Conservation (phyloP, 2,329 filamentous ascomycete genomes). For the Mycosphaerella sp. region DNA sequence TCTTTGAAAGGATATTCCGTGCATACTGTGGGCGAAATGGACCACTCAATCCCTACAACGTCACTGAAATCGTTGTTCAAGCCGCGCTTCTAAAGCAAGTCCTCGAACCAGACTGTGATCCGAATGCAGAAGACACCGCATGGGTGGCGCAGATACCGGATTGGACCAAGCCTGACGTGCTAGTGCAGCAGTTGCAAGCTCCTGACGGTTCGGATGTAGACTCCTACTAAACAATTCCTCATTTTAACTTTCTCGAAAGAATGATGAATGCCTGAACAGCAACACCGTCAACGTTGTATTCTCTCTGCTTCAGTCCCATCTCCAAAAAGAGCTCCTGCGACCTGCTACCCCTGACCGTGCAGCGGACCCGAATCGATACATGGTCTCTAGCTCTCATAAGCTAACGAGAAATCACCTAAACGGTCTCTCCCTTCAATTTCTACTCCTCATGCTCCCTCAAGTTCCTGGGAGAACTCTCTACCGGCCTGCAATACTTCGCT, state of each 20-base stretch:
- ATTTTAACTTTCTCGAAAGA: neutral
- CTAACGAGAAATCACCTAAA: too few species aligned
- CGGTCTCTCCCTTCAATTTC: too few species aligned
- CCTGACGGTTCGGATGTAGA: neutral
- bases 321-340: too few species aligned
- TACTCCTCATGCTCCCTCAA: too few species aligned
- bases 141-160: constrained; percentile 4
- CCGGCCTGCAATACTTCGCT: too few species aligned
- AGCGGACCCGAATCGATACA: too few species aligned
- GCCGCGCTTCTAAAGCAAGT: constrained; percentile 24
- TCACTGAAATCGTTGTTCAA: constrained; percentile 31
- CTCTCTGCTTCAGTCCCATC: too few species aligned
- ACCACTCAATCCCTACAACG: constrained; percentile 26
- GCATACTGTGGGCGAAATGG: constrained; percentile 21
- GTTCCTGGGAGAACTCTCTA: too few species aligned
- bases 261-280: too few species aligned
- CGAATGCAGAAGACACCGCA: neutral
- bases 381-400: too few species aligned
- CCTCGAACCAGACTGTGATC: constrained; percentile 2
- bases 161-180: constrained; percentile 4
- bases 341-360: too few species aligned
- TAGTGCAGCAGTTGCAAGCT: constrained; percentile 2
- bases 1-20: constrained; percentile 27
- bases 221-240: neutral
- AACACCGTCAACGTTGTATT: too few species aligned